Evolutionary conservation across 345 rosid species (phyloP), one percentile per base, ranked within the genome.

Genomic region (Aquilaria malaccensis): DNA sequence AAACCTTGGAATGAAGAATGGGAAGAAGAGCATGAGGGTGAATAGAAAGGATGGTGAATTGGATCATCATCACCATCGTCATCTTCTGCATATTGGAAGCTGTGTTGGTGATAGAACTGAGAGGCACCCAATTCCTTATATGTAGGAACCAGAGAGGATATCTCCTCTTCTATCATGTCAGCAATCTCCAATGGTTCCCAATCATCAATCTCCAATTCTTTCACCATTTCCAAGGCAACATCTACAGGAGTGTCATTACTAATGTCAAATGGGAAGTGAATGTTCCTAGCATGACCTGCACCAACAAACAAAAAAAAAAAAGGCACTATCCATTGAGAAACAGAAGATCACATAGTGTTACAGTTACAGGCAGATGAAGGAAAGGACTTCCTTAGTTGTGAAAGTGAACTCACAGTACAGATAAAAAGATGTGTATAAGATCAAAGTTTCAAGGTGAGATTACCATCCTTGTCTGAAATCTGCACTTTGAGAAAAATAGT

Each of bases 211-310:
- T 85, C 89, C 72, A 93, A 65, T 72, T 87, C 95, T 59, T 83
- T 83, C 67, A 93, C 97, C 98, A 93, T 93, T 77, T 93, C 98
- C 69, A 77, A 30, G 1, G 97, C 98, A 15, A 93, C 98, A 53
- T 84, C 88, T 2, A 74, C 70, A 11, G 98, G 76, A 37, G 92
- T 89, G 73, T 93, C 98, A 2, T 77, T 84, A 64, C 70, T 56
- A 33, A 83, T 79, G 74, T 86, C 84, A 55, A 83, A 93, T 0
- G 94, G 91, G 71, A 93, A 93, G 77, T 84, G 80, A 56, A 93
- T 83, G 75, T 93, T 93, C 72, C 91, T 85, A 48, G 80, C 79
- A 55, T 67, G 77, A 69, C 95, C 97, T 93, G 88, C 51, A 43
- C 43, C 5, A 37, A 33, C 41, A 33, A 37, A 37, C 6, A 7